Evolutionary conservation across 352 stramenopile species (phyloP).

Genomic region (Phytophthora ramorum): DNA sequence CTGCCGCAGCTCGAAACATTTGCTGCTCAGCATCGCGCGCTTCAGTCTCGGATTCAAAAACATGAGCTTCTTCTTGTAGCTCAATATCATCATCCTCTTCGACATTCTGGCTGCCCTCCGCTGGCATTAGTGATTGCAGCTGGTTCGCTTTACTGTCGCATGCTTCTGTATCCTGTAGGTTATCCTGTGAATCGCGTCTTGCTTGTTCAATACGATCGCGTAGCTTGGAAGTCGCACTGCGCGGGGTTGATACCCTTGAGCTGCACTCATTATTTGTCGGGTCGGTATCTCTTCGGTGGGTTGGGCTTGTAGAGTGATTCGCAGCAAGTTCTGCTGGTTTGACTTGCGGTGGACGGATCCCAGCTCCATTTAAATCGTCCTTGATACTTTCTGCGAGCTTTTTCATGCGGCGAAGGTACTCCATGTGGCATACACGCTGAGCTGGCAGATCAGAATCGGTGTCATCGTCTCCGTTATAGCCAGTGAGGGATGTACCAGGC

Average conservation of each 20-base stretch:
- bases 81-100: slow-evolving; percentile 25
- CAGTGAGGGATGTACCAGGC: slow-evolving; percentile 6
- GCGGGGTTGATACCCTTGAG: slow-evolving; percentile 24
- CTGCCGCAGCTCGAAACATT: slow-evolving; percentile 34
- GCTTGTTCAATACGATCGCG: slow-evolving; percentile 41
- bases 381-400: slow-evolving; percentile 71
- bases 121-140: background rate
- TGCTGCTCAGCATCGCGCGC: slow-evolving; percentile 24
- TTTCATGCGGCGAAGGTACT: slow-evolving; percentile 76
- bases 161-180: slow-evolving; percentile 7
- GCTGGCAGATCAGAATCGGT: slow-evolving; percentile 48
- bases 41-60: slow-evolving; percentile 31
- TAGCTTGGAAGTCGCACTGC: slow-evolving; percentile 40
- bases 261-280: background rate
- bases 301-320: slow-evolving; percentile 2
- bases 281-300: background rate
- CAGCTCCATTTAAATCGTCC: slow-evolving; percentile 49
- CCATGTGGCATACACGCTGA: slow-evolving; percentile 71
- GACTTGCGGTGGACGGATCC: background rate
- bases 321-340: slow-evolving; percentile 10
- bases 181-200: slow-evolving; percentile 33
- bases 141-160: slow-evolving; percentile 1
- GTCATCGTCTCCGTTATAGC: slow-evolving; percentile 42
- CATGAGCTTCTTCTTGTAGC: slow-evolving; percentile 25
- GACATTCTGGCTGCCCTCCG: background rate